Base-by-base conservation (phyloP, 176 grass and related monocot genomes). In the Stipa capillata region DNA sequence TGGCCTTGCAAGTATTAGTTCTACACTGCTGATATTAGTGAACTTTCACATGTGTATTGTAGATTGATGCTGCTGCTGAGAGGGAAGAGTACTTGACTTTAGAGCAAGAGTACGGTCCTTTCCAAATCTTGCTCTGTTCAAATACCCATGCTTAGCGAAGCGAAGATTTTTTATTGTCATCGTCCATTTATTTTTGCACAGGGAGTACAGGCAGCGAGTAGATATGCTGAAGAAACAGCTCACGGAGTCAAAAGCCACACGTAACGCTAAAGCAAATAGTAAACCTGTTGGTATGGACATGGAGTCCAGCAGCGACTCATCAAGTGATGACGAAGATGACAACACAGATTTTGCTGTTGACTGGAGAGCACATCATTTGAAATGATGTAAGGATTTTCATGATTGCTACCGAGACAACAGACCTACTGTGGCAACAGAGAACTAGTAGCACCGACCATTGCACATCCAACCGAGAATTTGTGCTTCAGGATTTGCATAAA, bases 41-140 rank as follows among this genome's bases (percentile, higher is more conserved):
- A 69, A 41, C 12, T 84, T 81, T 75, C n/a, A 23, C 18, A 23
- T 76, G 7, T 76, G 8, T 13, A 8, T 50, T 91, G 72, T 69
- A 99, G 92, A 99, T 99, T 84, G 96, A 95, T 82, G 92, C 96
- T 89, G 92, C 96, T 50, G 90, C 91, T 34, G 96, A 95, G 84
- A 90, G 91, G 81, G 92, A 95, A 70, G 90, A 89, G 51, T 91
- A 87, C 72, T 83, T 92, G 31, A 91, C 71, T 25, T 75, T 99
- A 61, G 97, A 99, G 50, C 97, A 99, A 86, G 74, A 87, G 92
- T 99, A 85, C 16, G 35, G 32, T 64, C 20, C 69, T 62, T 21
- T 53, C 31, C 25, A 36, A 7, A 41, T 39, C 36, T 37, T 49
- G 43, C 37, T 69, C 28, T 34, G n/a, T 81, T 63, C 40, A 14